Base-by-base conservation (phyloP, 495 filamentous ascomycete genomes). In the Xylaria intraflava region DNA sequence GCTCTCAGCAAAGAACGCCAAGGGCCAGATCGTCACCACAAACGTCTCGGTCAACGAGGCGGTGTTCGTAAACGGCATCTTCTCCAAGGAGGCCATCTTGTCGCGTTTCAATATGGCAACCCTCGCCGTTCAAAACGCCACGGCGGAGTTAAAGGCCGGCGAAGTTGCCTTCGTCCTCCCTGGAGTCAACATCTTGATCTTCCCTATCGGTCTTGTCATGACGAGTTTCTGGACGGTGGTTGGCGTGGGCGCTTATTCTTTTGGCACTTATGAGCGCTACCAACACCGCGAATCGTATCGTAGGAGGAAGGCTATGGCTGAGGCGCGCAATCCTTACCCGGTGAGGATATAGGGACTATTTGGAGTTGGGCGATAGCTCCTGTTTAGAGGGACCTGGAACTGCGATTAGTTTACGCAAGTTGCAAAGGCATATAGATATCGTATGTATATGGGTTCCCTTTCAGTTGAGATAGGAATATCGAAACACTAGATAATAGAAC, bases 51-150 rank as follows among this genome's bases (percentile, higher is more conserved):
- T 76, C 14, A 77, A 81, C 67, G 80, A 84, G 59, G 82, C 85
- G 17, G 81, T 77, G 8, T 90, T 89, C 46, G 79, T 90, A 39
- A 75, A 73, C 20, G 87, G 87, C 26, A 76, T 84, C 43, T 88
- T 90, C 59, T 74, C 81, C 0, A 66, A 77, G 22, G 62, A 72
- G 36, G 66, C 41, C 22, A 58, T 73, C 59, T 62, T 72, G 60
- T 74, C 72, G 43, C 67, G 64, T 33, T 69, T 73, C 20, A 58
- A 64, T 27, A 45, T 64, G n/a, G 68, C 77, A n/a, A 58, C 73
- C 44, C 46, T 69, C 20, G 70, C 68, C 0, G 70, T 75, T 29
- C 55, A 72, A 20, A 58, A 58, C 6, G 56, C 69, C n/a, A 54
- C 71, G 1, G 57, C 45, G 0, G 46, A 57, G 6, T 48, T 78